Evolutionary conservation across 78 protist genomes (phyloP).

Genomic region (Paratrimastix pyriformis): DNA sequence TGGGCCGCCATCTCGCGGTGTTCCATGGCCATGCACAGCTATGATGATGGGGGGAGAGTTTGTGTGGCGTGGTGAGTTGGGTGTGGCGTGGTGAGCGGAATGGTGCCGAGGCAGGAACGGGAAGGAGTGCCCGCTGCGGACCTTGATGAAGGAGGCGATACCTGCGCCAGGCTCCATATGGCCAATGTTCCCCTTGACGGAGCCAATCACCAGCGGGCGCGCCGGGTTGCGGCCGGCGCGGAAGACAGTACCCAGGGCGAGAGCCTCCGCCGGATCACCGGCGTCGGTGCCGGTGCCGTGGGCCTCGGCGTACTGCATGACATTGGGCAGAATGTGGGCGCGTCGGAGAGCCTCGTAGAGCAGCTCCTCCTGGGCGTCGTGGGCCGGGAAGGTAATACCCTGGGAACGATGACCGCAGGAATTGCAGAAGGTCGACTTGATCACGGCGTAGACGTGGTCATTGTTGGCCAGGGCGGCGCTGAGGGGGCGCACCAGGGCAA

Average conservation of each 20-base stretch:
- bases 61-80: too few species aligned
- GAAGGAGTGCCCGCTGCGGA: too few species aligned
- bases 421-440: neutral
- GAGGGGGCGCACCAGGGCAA: neutral
- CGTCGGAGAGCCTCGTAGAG: neutral
- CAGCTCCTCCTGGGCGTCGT: neutral
- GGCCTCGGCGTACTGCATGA: neutral
- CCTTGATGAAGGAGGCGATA: slow-evolving; percentile 17
- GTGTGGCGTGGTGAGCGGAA: too few species aligned
- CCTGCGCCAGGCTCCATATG: slow-evolving; percentile 10
- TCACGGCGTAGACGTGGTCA: slow-evolving; percentile 3
- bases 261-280: slow-evolving; percentile 14
- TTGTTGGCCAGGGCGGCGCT: neutral
- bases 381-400: neutral
- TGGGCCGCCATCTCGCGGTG: neutral
- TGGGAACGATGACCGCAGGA: neutral
- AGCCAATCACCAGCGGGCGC: slow-evolving; percentile 1
- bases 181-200: slow-evolving; percentile 10
- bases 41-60: too few species aligned
- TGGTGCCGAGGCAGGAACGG: too few species aligned
- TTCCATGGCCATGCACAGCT: neutral
- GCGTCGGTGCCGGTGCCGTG: slow-evolving; percentile 13
- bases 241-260: neutral
- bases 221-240: neutral
- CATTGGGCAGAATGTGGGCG: neutral